Evolutionary conservation across 331 rosid genomes (phyloP), one percentile per base, ranked within the genome.

Genomic region (Quercus lobata): DNA sequence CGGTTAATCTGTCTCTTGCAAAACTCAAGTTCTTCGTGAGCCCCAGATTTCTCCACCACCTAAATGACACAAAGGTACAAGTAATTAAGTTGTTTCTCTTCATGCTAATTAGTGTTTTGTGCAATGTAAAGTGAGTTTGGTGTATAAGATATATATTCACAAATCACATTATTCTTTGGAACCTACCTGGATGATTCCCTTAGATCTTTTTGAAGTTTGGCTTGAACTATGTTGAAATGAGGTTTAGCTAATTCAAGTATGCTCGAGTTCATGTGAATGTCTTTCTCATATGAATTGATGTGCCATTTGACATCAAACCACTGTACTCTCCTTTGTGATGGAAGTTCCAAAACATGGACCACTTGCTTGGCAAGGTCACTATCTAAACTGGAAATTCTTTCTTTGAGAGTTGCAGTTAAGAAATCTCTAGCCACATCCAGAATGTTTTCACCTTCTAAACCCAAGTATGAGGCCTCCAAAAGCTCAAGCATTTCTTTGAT

Each of bases 21-120:
- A 93, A 93, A 21, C 34, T 44, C 83, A 91, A 21, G 0, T 83
- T 77, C 62, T 84, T 35, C 58, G 53, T 70, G 9, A 91, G 24
- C 14, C 87, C 91, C 21, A 86, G 82, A 37, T 82, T 86, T 55
- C 70, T 87, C 98, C 98, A 93, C 97, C 98, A 91, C 86, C 97
- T 93, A 84, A 32, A 32, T 5, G 1, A 44, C 14, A 76, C 22
- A 41, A 49, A 71, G 24, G 27, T 3, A 22, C 24, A 46, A 46
- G 53, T 46, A 46, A 46, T 11, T 37, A 37, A 37, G 3, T 11
- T 46, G 4, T 46, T 46, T 46, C 4, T 11, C 53, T 46, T 46
- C 4, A 46, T 11, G 53, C 53, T 7, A 37, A 37, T 37, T 37
- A 37, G 10, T 37, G 7, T 37, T 7, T 37, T 37, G 44, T 37